Conservation (phyloP, 768 basidiomycete genomes). For the Lanmaoa pseudosensibilis region DNA sequence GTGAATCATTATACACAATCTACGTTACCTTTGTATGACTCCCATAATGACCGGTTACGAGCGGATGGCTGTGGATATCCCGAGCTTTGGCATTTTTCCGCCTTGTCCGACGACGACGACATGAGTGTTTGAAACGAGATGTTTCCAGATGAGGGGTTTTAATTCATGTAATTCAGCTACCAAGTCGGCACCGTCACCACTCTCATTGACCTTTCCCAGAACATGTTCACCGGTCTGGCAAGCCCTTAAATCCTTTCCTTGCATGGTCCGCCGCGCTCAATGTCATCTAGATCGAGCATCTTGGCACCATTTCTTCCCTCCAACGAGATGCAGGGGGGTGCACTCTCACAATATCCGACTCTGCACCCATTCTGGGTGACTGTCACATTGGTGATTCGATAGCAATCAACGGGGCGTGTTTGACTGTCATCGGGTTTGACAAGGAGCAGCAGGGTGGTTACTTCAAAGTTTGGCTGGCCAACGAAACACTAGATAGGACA, state of each 20-base stretch:
- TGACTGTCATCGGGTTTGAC: conserved; percentile 90
- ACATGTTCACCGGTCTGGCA: conserved; percentile 83
- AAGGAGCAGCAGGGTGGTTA: conserved; percentile 60
- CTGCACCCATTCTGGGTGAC: conserved; percentile 75
- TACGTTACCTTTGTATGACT: conserved; percentile 43
- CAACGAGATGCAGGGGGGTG: conserved; percentile 72
- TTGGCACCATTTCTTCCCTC: conserved; percentile 72
- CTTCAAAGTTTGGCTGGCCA: conserved; percentile 95
- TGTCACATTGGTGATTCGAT: conserved; percentile 95
- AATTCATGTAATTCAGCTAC: too few species aligned
- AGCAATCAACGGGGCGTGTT: conserved; percentile 81
- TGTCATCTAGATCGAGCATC: conserved; percentile 75
- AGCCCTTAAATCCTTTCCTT: conserved; percentile 23
- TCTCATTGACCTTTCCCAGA: neutral
- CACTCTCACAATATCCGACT: conserved; percentile 72
- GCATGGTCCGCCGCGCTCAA: conserved; percentile 4
- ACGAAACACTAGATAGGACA: conserved; percentile 89
- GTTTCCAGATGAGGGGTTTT: neutral
- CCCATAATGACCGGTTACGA: conserved; percentile 36
- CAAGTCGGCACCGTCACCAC: too few species aligned
- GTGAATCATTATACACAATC: conserved; percentile 2
- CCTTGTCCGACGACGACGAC: conserved; percentile 9
- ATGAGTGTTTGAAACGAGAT: conserved; percentile 12
- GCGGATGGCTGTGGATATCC: conserved; percentile 5
- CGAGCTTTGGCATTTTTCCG: neutral